These are phyloP conservation scores for Metschnikowia kunwiensis DNA, from an alignment of 805 yeast species.

Conservation along the genomic window DNA sequence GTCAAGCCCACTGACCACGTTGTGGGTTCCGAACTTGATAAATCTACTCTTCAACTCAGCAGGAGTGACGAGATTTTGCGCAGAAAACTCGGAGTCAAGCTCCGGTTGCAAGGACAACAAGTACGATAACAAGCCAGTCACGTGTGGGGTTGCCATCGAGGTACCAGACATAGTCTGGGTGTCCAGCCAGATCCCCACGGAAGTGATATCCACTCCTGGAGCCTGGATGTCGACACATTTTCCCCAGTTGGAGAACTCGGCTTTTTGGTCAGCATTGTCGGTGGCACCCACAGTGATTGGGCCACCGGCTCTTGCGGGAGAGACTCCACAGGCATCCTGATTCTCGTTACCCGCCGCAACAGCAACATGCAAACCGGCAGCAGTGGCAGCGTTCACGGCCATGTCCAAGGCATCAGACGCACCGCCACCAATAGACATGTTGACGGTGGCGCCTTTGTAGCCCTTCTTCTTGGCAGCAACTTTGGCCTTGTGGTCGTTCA, in stretches of 20 bases:
- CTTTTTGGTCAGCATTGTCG: slow-evolving; percentile 82
- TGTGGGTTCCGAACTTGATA: slow-evolving; percentile 45
- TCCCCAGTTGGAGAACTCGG: slow-evolving; percentile 94
- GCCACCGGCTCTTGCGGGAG: slow-evolving; percentile 84
- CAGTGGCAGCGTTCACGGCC: slow-evolving; percentile 87
- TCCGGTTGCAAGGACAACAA: slow-evolving; percentile 34
- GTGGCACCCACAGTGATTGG: slow-evolving; percentile 96
- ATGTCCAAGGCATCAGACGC: slow-evolving; percentile 80
- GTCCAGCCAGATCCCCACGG: slow-evolving; percentile 30
- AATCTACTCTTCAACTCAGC: slow-evolving; percentile 41
- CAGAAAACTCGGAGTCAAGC: slow-evolving; percentile 21
- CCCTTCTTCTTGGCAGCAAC: slow-evolving; percentile 54
- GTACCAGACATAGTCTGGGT: slow-evolving; percentile 56
- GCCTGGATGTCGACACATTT: slow-evolving; percentile 95
- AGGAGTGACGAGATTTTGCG: slow-evolving; percentile 44
- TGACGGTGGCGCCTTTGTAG: slow-evolving; percentile 82
- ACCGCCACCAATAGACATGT: slow-evolving; percentile 95
- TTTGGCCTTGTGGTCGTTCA: slow-evolving; percentile 61
- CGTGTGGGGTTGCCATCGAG: slow-evolving; percentile 77
- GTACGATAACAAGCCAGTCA: slow-evolving; percentile 63
- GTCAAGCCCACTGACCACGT: slow-evolving; percentile 45
- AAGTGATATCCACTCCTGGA: slow-evolving; percentile 87
- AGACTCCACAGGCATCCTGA: slow-evolving; percentile 86
- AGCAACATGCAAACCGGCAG: slow-evolving; percentile 86
- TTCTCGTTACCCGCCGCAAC: slow-evolving; percentile 97